Percentiles rank a stretch among this genome's conserved stretches.
phyloP scores from a whole-genome alignment of 257 asterid species.

The Echium plantagineum region DNA sequence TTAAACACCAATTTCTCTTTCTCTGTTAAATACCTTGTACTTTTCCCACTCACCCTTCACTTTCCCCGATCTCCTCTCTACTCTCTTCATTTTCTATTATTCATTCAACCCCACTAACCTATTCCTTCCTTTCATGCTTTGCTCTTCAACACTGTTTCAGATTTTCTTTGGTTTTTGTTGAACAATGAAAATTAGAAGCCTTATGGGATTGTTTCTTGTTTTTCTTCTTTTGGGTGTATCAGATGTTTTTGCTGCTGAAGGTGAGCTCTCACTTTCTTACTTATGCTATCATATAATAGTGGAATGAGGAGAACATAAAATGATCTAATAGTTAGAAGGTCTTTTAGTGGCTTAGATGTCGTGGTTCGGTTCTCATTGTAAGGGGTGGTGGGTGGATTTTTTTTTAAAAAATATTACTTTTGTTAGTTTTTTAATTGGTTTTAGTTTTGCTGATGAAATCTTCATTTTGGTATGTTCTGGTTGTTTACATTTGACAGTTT shows the following conservation, averaged over 20 bases:
- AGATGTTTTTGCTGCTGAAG: conserved; percentile 71
- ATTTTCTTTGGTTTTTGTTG: neutral
- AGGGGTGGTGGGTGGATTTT: too few species aligned
- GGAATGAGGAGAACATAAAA: too few species aligned
- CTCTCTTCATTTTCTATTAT: too few species aligned
- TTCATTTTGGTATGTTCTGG: conserved; percentile 7
- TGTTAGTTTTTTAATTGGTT: neutral
- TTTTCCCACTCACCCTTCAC: neutral
- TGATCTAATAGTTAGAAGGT: too few species aligned
- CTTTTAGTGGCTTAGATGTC: too few species aligned
- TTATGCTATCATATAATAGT: neutral
- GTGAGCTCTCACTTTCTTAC: conserved; percentile 21
- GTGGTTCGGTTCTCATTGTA: too few species aligned
- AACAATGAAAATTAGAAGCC: neutral
- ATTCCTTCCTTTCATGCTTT: neutral
- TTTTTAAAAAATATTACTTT: too few species aligned
- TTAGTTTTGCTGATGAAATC: neutral
- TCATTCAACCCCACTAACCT: neutral
- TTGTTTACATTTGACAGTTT: neutral
- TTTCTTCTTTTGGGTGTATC: conserved; percentile 43
- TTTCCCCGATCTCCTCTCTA: too few species aligned
- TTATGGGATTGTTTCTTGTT: conserved; percentile 27
- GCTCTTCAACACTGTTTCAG: neutral
- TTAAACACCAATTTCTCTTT: neutral
- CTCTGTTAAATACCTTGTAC: neutral